Percentiles rank a stretch among this genome's conserved stretches.
Conservation (phyloP, 371 early-diverging fungal genomes). For the Conidiobolus incongruus region DNA sequence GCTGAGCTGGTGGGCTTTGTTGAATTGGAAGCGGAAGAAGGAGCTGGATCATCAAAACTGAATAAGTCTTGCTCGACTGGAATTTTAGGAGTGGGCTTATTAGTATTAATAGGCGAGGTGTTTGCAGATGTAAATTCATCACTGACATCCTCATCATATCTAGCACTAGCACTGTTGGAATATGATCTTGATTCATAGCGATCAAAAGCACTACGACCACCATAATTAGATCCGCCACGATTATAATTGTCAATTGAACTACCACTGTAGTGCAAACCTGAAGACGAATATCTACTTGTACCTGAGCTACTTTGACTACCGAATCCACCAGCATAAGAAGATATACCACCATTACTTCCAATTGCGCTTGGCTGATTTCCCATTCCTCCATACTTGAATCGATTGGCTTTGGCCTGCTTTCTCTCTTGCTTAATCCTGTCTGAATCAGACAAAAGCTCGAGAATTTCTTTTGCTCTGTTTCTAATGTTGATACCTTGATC, state of each 20-base stretch:
- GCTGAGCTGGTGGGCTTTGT: too few relatives aligned
- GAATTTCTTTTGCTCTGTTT: slow-evolving; percentile 74
- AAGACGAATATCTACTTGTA: background rate
- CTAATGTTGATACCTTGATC: slow-evolving; percentile 93
- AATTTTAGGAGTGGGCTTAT: background rate
- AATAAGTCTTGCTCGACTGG: background rate
- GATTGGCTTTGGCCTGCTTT: slow-evolving; percentile 65
- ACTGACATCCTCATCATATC: too few relatives aligned
- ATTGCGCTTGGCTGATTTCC: slow-evolving; percentile 20
- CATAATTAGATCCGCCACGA: background rate
- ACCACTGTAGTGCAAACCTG: background rate
- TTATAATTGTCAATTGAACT: background rate
- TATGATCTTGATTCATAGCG: background rate
- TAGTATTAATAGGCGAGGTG: background rate
- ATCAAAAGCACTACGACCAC: background rate
- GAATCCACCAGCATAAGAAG: background rate
- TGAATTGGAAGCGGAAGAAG: background rate
- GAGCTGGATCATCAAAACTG: background rate
- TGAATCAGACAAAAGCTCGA: slow-evolving; percentile 49
- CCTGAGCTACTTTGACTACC: background rate
- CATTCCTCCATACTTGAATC: slow-evolving; percentile 66
- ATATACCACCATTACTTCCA: slow-evolving; percentile 14
- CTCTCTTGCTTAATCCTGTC: slow-evolving; percentile 63
- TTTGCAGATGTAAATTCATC: background rate
- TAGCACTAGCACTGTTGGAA: background rate